phyloP scores from a whole-genome alignment of 2,329 filamentous ascomycete genomes.

The Fusarium robinianum region DNA sequence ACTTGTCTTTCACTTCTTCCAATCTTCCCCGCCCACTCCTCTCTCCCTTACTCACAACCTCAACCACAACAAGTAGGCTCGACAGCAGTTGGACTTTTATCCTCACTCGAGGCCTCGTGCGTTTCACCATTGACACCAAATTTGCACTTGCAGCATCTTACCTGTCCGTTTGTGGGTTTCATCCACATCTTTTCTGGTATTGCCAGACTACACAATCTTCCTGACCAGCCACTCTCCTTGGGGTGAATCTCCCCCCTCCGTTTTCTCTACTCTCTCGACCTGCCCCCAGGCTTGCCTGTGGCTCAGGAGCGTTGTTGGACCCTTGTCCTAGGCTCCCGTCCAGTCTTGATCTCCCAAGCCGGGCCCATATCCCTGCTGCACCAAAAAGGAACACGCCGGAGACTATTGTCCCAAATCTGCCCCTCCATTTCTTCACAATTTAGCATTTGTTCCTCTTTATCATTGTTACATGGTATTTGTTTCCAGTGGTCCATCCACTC shows the following conservation, averaged over 20 bases:
- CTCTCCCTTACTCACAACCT: slow-evolving; percentile 20
- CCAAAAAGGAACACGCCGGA: slow-evolving; percentile 24
- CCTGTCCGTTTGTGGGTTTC: no score
- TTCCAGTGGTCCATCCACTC: slow-evolving; percentile 9
- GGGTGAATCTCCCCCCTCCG: no score
- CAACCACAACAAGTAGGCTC: no score
- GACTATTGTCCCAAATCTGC: slow-evolving; percentile 10
- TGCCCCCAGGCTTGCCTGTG: slow-evolving; percentile 6
- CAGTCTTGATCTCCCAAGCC: slow-evolving; percentile 15
- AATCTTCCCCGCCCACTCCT: slow-evolving; percentile 12
- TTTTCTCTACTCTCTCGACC: neutral
- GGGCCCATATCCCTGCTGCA: slow-evolving; percentile 29
- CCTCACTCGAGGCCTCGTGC: no score
- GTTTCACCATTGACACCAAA: no score
- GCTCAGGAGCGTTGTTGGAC: slow-evolving; percentile 8
- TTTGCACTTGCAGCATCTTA: no score
- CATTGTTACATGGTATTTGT: no score
- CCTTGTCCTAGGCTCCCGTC: slow-evolving; percentile 12
- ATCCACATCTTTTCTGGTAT: no score
- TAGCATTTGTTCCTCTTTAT: slow-evolving; percentile 13
- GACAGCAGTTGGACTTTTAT: no score
- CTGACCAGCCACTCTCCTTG: no score
- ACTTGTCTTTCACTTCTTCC: slow-evolving; percentile 21
- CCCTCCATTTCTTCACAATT: slow-evolving; percentile 13
- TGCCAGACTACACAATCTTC: no score